These are phyloP conservation scores for Penicillium psychrofluorescens DNA, from an alignment of 495 filamentous ascomycete species.

Conservation along the genomic window DNA sequence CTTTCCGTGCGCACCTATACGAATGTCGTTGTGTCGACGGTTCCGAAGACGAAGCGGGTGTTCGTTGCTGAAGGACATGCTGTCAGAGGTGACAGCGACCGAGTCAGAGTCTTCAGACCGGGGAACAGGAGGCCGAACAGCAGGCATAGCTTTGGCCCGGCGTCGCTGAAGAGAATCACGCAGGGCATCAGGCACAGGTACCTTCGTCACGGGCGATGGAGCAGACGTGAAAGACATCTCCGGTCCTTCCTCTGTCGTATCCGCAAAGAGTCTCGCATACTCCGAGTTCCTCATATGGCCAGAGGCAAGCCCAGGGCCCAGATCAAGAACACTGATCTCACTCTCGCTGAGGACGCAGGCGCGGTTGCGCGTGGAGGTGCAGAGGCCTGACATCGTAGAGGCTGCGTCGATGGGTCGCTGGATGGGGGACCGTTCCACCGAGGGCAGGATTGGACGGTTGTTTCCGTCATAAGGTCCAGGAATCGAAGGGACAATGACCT, in stretches of 20 bases:
- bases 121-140: neutral
- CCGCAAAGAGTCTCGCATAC: too few relatives aligned
- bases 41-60: neutral
- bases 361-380: neutral
- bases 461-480: too few relatives aligned
- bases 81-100: slow-evolving; percentile 4
- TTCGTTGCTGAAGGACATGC: slow-evolving; percentile 2
- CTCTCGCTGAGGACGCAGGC: slow-evolving; percentile 13
- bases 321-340: slow-evolving; percentile 24
- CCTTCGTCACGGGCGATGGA: too few relatives aligned
- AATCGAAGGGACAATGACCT: too few relatives aligned
- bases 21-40: neutral
- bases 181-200: neutral
- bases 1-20: neutral
- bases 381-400: neutral
- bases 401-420: neutral
- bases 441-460: neutral
- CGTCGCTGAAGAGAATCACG: neutral
- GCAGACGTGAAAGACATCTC: too few relatives aligned
- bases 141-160: neutral
- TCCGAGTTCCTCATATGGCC: too few relatives aligned
- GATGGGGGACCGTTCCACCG: neutral
- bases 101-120: slow-evolving; percentile 6
- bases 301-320: slow-evolving; percentile 14
- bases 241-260: too few relatives aligned